A percentile compares a stretch with the other conserved stretches of the same genome.
These are phyloP conservation scores for Collybia sordida DNA, from an alignment of 768 basidiomycete genomes.

Conservation along the genomic window DNA sequence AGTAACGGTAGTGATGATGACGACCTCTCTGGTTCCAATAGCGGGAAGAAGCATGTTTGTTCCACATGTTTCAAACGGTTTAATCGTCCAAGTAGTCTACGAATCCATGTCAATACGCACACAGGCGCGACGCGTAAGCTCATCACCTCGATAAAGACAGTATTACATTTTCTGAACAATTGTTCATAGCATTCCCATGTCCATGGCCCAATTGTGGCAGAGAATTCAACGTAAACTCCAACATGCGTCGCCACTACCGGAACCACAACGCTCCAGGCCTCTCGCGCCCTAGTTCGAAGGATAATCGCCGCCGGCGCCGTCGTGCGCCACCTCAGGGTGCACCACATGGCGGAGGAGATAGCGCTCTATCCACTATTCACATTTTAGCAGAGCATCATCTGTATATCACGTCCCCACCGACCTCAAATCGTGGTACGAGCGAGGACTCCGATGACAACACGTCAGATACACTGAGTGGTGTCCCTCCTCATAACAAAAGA, in stretches of 20 bases:
- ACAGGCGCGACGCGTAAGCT: slow-evolving; percentile 67
- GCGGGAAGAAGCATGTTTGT: slow-evolving; percentile 50
- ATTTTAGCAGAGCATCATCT: neutral
- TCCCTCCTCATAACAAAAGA: no score
- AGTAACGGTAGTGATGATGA: slow-evolving; percentile 21
- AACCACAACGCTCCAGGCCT: slow-evolving; percentile 51
- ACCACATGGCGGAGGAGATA: slow-evolving; percentile 9
- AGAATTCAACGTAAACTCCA: slow-evolving; percentile 82
- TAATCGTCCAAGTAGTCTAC: slow-evolving; percentile 66
- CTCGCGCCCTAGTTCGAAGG: slow-evolving; percentile 22
- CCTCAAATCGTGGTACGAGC: slow-evolving; percentile 19
- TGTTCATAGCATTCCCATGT: slow-evolving; percentile 62
- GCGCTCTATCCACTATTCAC: neutral
- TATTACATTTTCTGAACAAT: neutral
- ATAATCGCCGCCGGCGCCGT: slow-evolving; percentile 25
- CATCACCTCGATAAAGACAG: slow-evolving; percentile 2
- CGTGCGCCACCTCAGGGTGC: slow-evolving; percentile 16
- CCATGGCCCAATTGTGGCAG: slow-evolving; percentile 73
- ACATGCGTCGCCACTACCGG: slow-evolving; percentile 79
- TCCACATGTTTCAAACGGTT: slow-evolving; percentile 61
- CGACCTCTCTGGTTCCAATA: slow-evolving; percentile 18
- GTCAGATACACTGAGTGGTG: no score
- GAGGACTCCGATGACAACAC: slow-evolving; percentile 26
- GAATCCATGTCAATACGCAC: slow-evolving; percentile 68
- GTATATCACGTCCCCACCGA: slow-evolving; percentile 15